phyloP scores from a whole-genome alignment of 1,284 basidiomycete genomes.

The Agroathelia rolfsii region DNA sequence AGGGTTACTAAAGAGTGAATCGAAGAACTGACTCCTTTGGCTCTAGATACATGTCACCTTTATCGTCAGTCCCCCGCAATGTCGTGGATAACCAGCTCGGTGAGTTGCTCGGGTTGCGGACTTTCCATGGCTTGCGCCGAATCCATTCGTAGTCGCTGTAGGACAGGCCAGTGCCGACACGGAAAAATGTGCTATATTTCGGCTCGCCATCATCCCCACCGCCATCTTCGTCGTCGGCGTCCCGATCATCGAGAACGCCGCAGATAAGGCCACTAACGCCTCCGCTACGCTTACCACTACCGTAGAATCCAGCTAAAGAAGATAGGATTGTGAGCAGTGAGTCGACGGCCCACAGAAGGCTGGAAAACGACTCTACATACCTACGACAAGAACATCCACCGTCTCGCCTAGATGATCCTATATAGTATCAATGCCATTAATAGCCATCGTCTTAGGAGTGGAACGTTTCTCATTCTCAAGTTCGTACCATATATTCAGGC shows the following conservation, averaged over 20 bases:
- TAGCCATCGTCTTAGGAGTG: slow-evolving; percentile 2
- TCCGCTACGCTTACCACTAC: slow-evolving; percentile 61
- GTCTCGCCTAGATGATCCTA: slow-evolving; percentile 86
- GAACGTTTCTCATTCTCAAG: too few relatives aligned
- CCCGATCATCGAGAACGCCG: slow-evolving; percentile 64
- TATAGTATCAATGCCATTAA: slow-evolving; percentile 7
- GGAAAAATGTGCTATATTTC: slow-evolving; percentile 74
- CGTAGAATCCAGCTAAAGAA: slow-evolving; percentile 58
- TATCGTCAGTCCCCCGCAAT: slow-evolving; percentile 56
- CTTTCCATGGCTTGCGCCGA: slow-evolving; percentile 65
- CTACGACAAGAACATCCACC: slow-evolving; percentile 81
- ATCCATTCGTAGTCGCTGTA: slow-evolving; percentile 81
- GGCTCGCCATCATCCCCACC: slow-evolving; percentile 48
- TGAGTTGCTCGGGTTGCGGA: slow-evolving; percentile 54
- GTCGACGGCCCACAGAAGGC: neutral
- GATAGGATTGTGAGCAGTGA: slow-evolving; percentile 5
- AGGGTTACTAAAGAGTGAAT: neutral
- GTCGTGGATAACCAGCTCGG: slow-evolving; percentile 54
- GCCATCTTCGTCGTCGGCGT: slow-evolving; percentile 35
- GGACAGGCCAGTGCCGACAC: slow-evolving; percentile 80
- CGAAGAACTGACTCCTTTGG: slow-evolving; percentile 55
- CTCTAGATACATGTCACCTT: slow-evolving; percentile 73
- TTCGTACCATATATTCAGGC: slow-evolving; percentile 86
- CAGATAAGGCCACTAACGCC: slow-evolving; percentile 76
- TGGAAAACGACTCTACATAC: slow-evolving; percentile 27